Evolutionary conservation across 768 basidiomycete genomes (phyloP).

Genomic region (Leccinum subtestaceum): DNA sequence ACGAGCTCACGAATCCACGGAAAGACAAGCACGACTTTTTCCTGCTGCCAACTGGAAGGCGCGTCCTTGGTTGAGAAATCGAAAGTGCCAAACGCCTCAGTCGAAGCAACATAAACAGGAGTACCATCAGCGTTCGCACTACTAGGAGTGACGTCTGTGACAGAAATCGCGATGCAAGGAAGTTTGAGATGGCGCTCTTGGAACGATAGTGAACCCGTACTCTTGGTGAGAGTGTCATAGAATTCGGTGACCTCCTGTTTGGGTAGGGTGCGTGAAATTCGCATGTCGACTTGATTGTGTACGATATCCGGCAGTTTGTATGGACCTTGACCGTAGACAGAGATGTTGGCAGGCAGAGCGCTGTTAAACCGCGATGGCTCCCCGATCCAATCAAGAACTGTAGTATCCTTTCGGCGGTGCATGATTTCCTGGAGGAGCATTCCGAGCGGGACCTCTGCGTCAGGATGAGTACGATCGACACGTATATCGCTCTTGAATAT

Average conservation of each 20-base stretch:
- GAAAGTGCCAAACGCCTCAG: slow-evolving; percentile 2
- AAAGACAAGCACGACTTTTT: slow-evolving; percentile 5
- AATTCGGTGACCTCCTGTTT: neutral
- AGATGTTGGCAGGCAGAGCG: slow-evolving; percentile 11
- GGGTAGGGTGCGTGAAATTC: neutral
- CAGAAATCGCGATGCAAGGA: slow-evolving; percentile 12
- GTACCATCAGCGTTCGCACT: neutral
- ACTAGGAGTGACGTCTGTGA: neutral
- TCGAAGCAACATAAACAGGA: neutral
- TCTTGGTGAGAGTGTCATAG: neutral
- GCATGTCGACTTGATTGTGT: neutral
- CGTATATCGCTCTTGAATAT: slow-evolving; percentile 15
- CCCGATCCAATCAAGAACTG: slow-evolving; percentile 22
- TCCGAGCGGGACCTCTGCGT: slow-evolving; percentile 9
- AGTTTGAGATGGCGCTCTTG: slow-evolving; percentile 7
- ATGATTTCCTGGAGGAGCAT: slow-evolving; percentile 14
- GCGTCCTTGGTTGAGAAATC: neutral
- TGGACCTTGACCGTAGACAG: slow-evolving; percentile 9
- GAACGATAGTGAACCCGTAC: neutral
- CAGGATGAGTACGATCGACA: neutral
- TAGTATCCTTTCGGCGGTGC: slow-evolving; percentile 9
- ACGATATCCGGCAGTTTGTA: neutral
- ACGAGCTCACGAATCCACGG: slow-evolving; percentile 13
- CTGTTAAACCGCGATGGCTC: slow-evolving; percentile 15
- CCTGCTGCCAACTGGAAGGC: neutral